phyloP scores from a whole-genome alignment of 2,329 filamentous ascomycete genomes.

The Ophidiomyces ophidiicola region DNA sequence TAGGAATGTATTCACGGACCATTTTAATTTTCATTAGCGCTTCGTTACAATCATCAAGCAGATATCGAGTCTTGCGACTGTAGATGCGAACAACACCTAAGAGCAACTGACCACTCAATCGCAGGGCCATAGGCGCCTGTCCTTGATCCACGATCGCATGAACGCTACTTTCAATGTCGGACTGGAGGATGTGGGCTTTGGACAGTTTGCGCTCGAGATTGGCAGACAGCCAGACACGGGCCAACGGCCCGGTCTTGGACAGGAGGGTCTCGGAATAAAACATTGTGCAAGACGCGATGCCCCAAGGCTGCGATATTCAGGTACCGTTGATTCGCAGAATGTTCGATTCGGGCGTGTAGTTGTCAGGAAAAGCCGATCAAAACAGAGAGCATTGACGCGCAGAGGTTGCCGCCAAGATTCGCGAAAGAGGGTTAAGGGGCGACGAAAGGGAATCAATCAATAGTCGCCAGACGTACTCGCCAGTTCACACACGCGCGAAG shows the following conservation, averaged over 20 bases:
- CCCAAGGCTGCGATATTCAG: background rate
- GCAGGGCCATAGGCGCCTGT: slow-evolving; percentile 87
- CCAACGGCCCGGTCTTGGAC: slow-evolving; percentile 91
- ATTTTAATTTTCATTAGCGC: slow-evolving; percentile 97
- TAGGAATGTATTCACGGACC: slow-evolving; percentile 42
- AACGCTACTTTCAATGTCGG: slow-evolving; percentile 88
- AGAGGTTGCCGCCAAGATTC: background rate
- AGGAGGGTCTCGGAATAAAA: slow-evolving; percentile 96
- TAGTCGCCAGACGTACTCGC: no score
- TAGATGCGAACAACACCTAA: slow-evolving; percentile 96
- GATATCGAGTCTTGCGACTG: slow-evolving; percentile 88
- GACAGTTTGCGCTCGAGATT: slow-evolving; percentile 97
- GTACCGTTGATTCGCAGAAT: background rate
- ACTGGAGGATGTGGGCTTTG: slow-evolving; percentile 89
- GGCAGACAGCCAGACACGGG: slow-evolving; percentile 94
- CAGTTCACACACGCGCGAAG: no score
- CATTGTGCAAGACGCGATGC: slow-evolving; percentile 44
- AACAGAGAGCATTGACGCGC: slow-evolving; percentile 6
- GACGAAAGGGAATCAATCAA: background rate
- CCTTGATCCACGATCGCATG: slow-evolving; percentile 86
- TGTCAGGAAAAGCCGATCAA: background rate
- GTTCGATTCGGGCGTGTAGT: background rate
- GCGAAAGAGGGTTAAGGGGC: background rate
- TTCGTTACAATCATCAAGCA: slow-evolving; percentile 95
- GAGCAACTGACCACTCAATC: slow-evolving; percentile 83